Evolutionary conservation across 495 filamentous ascomycete species (phyloP).

Genomic region (Trichocladium antarcticum): DNA sequence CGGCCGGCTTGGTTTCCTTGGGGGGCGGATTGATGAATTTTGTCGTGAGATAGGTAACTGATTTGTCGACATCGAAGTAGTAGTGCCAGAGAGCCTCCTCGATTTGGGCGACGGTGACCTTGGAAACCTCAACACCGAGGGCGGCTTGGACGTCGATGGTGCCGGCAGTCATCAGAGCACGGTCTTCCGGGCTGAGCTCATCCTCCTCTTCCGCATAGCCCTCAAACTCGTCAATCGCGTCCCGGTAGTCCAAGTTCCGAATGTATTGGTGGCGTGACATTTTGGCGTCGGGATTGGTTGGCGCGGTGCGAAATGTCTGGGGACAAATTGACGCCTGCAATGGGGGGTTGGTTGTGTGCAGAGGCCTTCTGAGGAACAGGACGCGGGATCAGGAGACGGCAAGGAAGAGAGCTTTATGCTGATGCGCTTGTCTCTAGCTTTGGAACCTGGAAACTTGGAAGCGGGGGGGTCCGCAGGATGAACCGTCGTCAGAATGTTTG

Average conservation of each 20-base stretch:
- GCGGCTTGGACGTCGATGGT: slow-evolving; percentile 44
- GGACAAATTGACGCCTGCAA: too few species aligned
- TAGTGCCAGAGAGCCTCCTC: slow-evolving; percentile 91
- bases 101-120: slow-evolving; percentile 58
- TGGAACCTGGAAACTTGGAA: too few species aligned
- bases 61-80: slow-evolving; percentile 83
- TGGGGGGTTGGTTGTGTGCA: too few species aligned
- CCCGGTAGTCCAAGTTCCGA: slow-evolving; percentile 49
- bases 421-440: too few species aligned
- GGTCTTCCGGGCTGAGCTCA: slow-evolving; percentile 51
- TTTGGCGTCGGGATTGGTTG: slow-evolving; percentile 5
- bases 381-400: too few species aligned
- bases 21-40: slow-evolving; percentile 36
- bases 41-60: slow-evolving; percentile 65
- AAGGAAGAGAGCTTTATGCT: too few species aligned
- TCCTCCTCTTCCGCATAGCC: slow-evolving; percentile 37
- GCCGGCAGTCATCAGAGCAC: slow-evolving; percentile 44
- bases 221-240: slow-evolving; percentile 52
- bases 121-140: slow-evolving; percentile 40
- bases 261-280: slow-evolving; percentile 56
- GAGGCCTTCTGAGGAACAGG: too few species aligned
- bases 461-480: too few species aligned
- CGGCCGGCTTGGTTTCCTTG: slow-evolving; percentile 21
- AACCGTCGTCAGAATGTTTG: too few species aligned
- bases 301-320: too few species aligned